Base-by-base conservation (phyloP, 192 early-diverging fungal genomes). In the Coemansia sp. region DNA sequence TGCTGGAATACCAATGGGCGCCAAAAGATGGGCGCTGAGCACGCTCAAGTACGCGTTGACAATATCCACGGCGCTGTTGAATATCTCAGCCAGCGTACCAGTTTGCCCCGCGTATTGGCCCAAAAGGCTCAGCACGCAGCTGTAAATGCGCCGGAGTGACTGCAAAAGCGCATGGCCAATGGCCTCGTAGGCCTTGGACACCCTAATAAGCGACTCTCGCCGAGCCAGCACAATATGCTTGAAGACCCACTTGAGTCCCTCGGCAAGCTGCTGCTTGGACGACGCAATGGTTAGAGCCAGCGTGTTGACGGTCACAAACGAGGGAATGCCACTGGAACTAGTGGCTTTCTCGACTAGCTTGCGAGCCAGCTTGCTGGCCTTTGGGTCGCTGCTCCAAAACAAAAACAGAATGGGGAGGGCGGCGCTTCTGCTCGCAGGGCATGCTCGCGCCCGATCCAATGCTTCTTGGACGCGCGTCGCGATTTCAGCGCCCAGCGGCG, bases 221-320 rank as follows among this genome's bases (percentile, higher is more conserved):
- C 62, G 54, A n/a, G 68, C 63, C 29, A 61, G 66, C 20, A 70
- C 46, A 10, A 81, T 6, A 22, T 72, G 65, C 3, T 47, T 64
- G 46, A 39, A 74, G 25, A 71, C 39, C 78, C 78, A 81, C 54
- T 63, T 53, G 29, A 81, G 42, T 1, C 73, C 78, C 0, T 66
- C 37, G 12, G 37, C 63, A n/a, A 81, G 39, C 68, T 81, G 78
- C 32, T 67, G 51, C 60, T 69, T 75, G 53, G 78, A 62, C 36
- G 57, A n/a, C 1, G 43, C 41, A n/a, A 81, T 41, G 6, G 56
- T 39, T 42, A 81, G 41, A 4, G 78, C 78, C 36, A 71, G 11
- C 5, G 59, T 58, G 36, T 58, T 59, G 31, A 64, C 49, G 1
- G 45, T 24, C 3, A 63, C 68, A 35, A 49, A 58, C 25, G 63